Evolutionary conservation across 345 rosid species (phyloP).

Genomic region (Camelina neglecta): DNA sequence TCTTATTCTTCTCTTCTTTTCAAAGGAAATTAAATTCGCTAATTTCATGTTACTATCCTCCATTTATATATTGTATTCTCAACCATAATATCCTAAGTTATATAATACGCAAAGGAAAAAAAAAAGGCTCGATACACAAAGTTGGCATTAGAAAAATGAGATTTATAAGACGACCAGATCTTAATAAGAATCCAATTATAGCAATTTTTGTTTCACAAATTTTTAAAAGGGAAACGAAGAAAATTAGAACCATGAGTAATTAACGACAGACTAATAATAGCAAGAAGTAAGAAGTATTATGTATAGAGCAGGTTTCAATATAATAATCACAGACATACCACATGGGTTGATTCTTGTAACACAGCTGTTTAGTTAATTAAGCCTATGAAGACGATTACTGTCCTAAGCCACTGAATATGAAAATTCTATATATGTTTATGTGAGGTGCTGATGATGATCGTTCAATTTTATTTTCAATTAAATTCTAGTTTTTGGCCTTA

Average conservation of each 20-base stretch:
- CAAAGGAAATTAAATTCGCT: not conserved
- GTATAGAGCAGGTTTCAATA: slow-evolving; percentile 39
- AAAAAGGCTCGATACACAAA: not conserved
- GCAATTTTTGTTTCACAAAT: slow-evolving; percentile 3
- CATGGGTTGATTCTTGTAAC: slow-evolving; percentile 48
- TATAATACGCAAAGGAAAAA: not conserved
- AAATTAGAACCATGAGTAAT: slow-evolving; percentile 28
- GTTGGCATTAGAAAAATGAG: not conserved
- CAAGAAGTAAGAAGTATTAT: not conserved
- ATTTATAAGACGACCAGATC: slow-evolving; percentile 24
- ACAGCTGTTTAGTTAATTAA: slow-evolving; percentile 47
- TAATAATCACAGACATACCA: slow-evolving; percentile 44
- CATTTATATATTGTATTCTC: not conserved
- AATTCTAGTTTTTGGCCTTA: slow-evolving; percentile 13
- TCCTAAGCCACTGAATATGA: slow-evolving; percentile 42
- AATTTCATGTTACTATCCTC: not conserved
- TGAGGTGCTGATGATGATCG: slow-evolving; percentile 36
- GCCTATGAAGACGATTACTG: slow-evolving; percentile 42
- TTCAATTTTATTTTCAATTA: slow-evolving; percentile 14
- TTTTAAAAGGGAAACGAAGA: not conserved
- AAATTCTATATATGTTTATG: not conserved
- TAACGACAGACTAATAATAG: slow-evolving; percentile 39
- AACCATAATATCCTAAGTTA: not conserved
- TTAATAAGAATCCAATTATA: slow-evolving; percentile 29
- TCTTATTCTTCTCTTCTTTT: too few species aligned